Base-by-base conservation (phyloP, 768 basidiomycete genomes). In the Austroboletus eburneus region DNA sequence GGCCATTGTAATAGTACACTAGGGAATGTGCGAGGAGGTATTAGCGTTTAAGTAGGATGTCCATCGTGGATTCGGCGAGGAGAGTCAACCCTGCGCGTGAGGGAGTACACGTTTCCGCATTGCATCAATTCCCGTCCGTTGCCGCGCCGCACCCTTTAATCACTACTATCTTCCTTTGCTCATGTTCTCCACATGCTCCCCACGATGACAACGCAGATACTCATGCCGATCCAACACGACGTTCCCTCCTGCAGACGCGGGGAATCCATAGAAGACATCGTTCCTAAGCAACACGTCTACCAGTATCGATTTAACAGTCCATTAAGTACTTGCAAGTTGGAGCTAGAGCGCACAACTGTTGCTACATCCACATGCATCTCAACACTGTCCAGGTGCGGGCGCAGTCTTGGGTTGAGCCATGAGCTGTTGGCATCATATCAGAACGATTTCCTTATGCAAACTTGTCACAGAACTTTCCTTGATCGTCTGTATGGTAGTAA, bases 401-500 rank as follows among this genome's bases (percentile, higher is more conserved):
- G 63, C 57, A 9, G 68, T 62, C 24, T 59, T 60, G 4, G 83
- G 80, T 50, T 68, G 72, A 21, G 80, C 51, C 78, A 89, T 84
- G 55, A 88, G 74, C 80, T 86, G 50, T 25, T 39, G 33, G n/a
- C n/a, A 45, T 32, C 34, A 34, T 3, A 43, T 59, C 46, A 61
- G 52, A 35, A 45, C 27, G 25, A 32, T 38, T 30, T 33, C 8
- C 41, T 27, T 5, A 27, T 27, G 6, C 39, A 50, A 37, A 24
- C n/a, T n/a, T n/a, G n/a, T n/a, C n/a, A n/a, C n/a, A n/a, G n/a
- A 27, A 16, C 46, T 42, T 45, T 84, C 88, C 70, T 72, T 69
- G 56, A 93, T 56, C 0, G 91, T 95, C 67, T 92, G 88, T 2
- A 70, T 57, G 5, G 88, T 89, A 10, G 93, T 94, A 66, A 89